Conservation (phyloP, 306 rosid genomes). For the Cajanus cajan region DNA sequence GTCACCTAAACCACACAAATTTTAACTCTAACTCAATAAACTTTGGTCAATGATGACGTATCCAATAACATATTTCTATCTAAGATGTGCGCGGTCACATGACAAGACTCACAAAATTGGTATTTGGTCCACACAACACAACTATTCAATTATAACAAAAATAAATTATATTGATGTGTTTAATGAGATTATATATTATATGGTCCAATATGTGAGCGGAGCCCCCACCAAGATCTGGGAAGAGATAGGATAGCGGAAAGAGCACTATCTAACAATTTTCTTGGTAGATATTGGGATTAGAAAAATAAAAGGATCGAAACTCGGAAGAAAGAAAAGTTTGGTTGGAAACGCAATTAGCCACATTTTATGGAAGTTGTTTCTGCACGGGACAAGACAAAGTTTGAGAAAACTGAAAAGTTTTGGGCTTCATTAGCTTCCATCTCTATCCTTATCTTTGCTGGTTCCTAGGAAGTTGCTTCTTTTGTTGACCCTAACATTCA, state of each 20-base stretch:
- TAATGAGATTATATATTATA: too few relatives aligned
- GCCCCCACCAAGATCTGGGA: constrained; percentile 47
- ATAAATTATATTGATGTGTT: too few relatives aligned
- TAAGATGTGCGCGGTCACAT: too few relatives aligned
- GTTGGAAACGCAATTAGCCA: constrained; percentile 36
- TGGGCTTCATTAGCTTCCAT: constrained; percentile 6
- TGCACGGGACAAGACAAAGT: background rate
- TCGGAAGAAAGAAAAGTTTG: background rate
- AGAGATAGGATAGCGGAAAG: constrained; percentile 32
- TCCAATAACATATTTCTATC: too few relatives aligned
- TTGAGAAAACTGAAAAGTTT: constrained; percentile 5
- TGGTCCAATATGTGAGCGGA: constrained; percentile 16
- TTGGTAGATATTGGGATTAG: constrained; percentile 10
- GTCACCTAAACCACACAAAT: too few relatives aligned
- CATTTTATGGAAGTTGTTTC: constrained; percentile 21
- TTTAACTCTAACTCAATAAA: too few relatives aligned
- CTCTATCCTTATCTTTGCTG: constrained; percentile 49
- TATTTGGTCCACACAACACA: too few relatives aligned
- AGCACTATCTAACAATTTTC: constrained; percentile 6
- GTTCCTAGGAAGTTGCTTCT: constrained; percentile 50
- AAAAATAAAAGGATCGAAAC: constrained; percentile 7
- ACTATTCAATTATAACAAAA: too few relatives aligned
- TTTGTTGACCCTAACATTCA: constrained; percentile 34
- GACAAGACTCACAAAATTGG: too few relatives aligned
- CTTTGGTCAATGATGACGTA: too few relatives aligned